Conservation (phyloP, 2,329 filamentous ascomycete genomes). For the Fusarium ramigenum region DNA sequence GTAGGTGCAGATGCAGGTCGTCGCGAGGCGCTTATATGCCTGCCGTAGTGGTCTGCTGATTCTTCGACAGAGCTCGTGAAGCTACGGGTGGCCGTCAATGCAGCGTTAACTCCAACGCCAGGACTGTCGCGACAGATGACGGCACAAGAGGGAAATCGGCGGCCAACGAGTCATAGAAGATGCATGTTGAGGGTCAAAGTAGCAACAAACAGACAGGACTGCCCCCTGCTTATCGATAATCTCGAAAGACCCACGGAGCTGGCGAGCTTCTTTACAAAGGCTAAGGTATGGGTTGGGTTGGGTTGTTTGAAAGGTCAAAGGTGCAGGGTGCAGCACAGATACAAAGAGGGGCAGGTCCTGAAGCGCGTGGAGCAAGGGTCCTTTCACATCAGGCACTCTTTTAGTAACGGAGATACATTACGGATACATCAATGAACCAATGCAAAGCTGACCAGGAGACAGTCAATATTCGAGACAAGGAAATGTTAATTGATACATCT, state of each 20-base stretch:
- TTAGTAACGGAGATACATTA: not conserved
- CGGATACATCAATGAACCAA: not conserved
- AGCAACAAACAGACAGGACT: constrained; percentile 4
- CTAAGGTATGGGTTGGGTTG: not conserved
- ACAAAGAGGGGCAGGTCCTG: constrained; percentile 36
- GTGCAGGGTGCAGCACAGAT: constrained; percentile 3
- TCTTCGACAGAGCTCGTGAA: constrained; percentile 23
- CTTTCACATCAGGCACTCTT: not conserved
- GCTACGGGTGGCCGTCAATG: constrained; percentile 20
- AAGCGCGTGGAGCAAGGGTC: constrained; percentile 13
- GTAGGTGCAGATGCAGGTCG: constrained; percentile 28
- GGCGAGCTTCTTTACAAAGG: constrained; percentile 11
- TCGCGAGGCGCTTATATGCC: constrained; percentile 15
- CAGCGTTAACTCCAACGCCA: constrained; percentile 13
- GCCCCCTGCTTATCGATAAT: constrained; percentile 11
- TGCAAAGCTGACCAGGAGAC: not conserved
- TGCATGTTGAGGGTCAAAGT: constrained; percentile 37
- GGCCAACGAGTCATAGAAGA: constrained; percentile 41
- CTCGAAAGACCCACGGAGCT: constrained; percentile 13
- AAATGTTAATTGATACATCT: constrained; percentile 26
- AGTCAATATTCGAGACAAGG: not conserved
- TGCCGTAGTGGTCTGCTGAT: not conserved
- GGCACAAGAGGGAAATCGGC: constrained; percentile 39
- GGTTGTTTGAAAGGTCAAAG: constrained; percentile 7
- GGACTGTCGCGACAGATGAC: constrained; percentile 10